Evolutionary conservation across 2,329 filamentous ascomycete genomes (phyloP).

Genomic region (Colletotrichum gloeosporioides): DNA sequence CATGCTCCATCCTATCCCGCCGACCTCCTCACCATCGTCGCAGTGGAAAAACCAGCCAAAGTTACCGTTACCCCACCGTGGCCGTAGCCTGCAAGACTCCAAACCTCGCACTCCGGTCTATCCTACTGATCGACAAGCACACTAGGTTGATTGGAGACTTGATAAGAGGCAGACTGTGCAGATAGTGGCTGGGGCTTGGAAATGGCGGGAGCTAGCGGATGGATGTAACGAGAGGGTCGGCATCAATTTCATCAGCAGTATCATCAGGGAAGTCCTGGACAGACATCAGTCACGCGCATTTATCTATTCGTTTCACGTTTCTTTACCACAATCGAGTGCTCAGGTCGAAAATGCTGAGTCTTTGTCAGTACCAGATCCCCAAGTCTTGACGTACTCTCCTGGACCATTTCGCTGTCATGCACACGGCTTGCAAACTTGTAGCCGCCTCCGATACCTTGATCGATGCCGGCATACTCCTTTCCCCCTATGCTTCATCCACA

Average conservation of each 20-base stretch:
- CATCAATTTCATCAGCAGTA: not conserved
- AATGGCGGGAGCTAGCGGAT: not conserved
- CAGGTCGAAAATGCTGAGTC: not conserved
- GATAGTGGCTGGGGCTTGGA: not conserved
- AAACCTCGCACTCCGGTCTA: not conserved
- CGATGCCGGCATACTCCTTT: not conserved
- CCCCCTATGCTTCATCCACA: not conserved
- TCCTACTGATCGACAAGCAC: not conserved
- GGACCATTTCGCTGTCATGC: not conserved
- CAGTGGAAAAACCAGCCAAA: fast-evolving
- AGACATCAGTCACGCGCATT: not conserved
- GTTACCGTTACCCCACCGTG: not conserved
- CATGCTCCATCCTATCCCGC: not conserved
- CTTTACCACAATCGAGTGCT: not conserved
- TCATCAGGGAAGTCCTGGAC: not conserved
- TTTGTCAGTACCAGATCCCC: not conserved
- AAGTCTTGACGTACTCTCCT: not conserved
- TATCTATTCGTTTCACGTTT: not conserved
- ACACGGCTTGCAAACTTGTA: not conserved
- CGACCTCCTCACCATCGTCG: not conserved
- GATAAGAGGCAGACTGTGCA: not conserved
- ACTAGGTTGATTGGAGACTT: not conserved
- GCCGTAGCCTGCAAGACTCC: not conserved
- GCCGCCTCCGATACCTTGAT: not conserved
- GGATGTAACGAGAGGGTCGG: not conserved